Conservation (phyloP, 352 stramenopile genomes). For the Globisporangium viniferum region DNA sequence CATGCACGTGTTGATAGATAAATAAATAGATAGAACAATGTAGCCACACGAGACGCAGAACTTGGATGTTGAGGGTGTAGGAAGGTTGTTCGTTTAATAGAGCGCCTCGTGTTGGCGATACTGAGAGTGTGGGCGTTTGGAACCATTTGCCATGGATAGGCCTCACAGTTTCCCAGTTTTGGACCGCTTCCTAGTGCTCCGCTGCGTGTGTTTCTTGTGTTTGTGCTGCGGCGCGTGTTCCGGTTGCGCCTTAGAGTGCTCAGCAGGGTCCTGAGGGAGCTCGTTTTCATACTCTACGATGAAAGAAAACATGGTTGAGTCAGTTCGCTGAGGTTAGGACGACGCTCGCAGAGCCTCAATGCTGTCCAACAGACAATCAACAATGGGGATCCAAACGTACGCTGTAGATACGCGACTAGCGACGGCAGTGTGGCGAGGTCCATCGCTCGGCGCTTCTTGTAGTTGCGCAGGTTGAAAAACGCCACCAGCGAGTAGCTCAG, state of each 20-base stretch:
- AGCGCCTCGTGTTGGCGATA: neutral
- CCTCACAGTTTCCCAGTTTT: conserved; percentile 1
- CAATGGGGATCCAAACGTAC: conserved; percentile 14
- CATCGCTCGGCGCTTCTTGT: conserved; percentile 40
- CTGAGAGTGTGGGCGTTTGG: neutral
- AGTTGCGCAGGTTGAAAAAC: conserved; percentile 50
- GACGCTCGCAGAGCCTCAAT: too few relatives aligned
- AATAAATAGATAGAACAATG: neutral
- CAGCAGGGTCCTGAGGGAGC: neutral
- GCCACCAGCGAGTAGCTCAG: conserved; percentile 16
- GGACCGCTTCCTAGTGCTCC: neutral
- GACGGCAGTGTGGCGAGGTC: conserved; percentile 44
- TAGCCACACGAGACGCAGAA: neutral
- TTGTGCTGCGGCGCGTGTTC: neutral
- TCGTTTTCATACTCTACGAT: conserved; percentile 2
- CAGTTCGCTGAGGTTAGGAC: too few relatives aligned
- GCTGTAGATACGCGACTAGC: conserved; percentile 23
- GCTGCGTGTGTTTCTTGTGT: neutral
- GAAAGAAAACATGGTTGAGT: neutral
- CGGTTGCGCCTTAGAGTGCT: neutral
- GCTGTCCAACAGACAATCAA: too few relatives aligned
- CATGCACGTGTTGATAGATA: neutral
- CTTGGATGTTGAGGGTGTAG: neutral
- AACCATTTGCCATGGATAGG: neutral
- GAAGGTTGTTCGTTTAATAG: neutral